These are phyloP conservation scores for Tulasnella sp. DNA, from an alignment of 768 basidiomycete species.

Conservation along the genomic window DNA sequence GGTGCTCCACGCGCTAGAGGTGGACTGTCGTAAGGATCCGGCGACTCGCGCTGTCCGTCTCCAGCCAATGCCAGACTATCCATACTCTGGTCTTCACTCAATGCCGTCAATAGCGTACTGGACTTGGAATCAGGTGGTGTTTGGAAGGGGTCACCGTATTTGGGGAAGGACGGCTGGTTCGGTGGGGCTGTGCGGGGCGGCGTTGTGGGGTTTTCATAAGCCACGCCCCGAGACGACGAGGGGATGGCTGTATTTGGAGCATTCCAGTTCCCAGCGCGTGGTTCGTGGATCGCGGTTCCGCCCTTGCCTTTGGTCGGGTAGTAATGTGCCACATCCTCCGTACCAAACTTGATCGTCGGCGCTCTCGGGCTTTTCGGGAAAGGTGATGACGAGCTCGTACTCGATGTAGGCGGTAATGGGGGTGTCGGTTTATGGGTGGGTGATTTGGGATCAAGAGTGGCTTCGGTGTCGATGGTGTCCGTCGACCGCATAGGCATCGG, in stretches of 20 bases:
- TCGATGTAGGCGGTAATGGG: constrained; percentile 24
- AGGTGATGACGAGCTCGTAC: constrained; percentile 36
- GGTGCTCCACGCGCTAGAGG: not conserved
- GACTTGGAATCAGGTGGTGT: not conserved
- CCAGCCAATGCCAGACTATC: not conserved
- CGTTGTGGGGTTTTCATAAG: not conserved
- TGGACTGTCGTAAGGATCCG: not conserved
- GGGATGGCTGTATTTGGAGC: not conserved
- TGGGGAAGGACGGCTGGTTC: not conserved
- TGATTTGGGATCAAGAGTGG: not conserved
- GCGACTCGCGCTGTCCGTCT: not conserved
- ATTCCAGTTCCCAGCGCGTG: not conserved
- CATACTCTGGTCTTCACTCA: not conserved
- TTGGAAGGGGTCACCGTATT: not conserved
- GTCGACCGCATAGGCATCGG: constrained; percentile 40
- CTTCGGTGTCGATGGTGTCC: constrained; percentile 1
- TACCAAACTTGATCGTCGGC: constrained; percentile 55
- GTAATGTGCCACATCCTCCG: constrained; percentile 59
- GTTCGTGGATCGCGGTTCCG: constrained; percentile 14
- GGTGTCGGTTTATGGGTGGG: not conserved
- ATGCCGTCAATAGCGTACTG: not conserved
- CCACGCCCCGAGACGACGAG: not conserved
- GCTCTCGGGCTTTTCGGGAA: not conserved
- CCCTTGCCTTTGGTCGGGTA: constrained; percentile 46
- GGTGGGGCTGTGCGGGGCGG: not conserved